Conservation (phyloP, 1,284 basidiomycete genomes). For the Veloboletus limbatus region DNA sequence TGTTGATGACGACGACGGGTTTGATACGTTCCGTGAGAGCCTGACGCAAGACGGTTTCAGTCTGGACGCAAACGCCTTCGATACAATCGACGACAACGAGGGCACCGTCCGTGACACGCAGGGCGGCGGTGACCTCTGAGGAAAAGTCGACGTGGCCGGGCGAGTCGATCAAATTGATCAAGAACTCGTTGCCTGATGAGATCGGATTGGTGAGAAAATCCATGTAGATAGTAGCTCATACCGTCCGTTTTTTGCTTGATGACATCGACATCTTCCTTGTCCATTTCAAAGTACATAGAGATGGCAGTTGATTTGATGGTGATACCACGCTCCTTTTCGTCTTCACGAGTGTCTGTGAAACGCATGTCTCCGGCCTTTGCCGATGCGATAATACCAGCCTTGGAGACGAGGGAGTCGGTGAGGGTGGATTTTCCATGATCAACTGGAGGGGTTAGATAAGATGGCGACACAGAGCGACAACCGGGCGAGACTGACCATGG, state of each 20-base stretch:
- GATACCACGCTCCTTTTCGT: slow-evolving; percentile 99
- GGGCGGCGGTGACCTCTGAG: slow-evolving; percentile 98
- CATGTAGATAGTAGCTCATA: slow-evolving; percentile 27
- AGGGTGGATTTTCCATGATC: slow-evolving; percentile 99
- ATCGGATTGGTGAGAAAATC: slow-evolving; percentile 22
- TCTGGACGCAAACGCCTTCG: slow-evolving; percentile 99
- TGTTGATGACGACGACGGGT: slow-evolving; percentile 99
- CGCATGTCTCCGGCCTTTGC: slow-evolving; percentile 97
- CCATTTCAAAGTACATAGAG: slow-evolving; percentile 98
- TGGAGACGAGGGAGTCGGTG: slow-evolving; percentile 98
- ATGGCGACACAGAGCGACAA: slow-evolving; percentile 13
- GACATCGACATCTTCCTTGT: slow-evolving; percentile 81
- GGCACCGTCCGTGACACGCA: slow-evolving; percentile 99
- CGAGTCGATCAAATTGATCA: slow-evolving; percentile 99
- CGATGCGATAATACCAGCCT: slow-evolving; percentile 98
- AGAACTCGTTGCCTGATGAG: slow-evolving; percentile 84
- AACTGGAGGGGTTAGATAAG: slow-evolving; percentile 51
- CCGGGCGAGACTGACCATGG: slow-evolving; percentile 60
- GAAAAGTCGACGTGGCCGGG: slow-evolving; percentile 99
- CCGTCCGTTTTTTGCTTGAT: slow-evolving; percentile 96
- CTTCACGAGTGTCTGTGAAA: slow-evolving; percentile 96
- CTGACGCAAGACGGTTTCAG: slow-evolving; percentile 98
- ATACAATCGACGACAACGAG: slow-evolving; percentile 99
- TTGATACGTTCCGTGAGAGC: slow-evolving; percentile 98
- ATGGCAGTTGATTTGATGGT: slow-evolving; percentile 99